phyloP scores from a whole-genome alignment of 257 asterid genomes.

The Solanum corneliomulleri region DNA sequence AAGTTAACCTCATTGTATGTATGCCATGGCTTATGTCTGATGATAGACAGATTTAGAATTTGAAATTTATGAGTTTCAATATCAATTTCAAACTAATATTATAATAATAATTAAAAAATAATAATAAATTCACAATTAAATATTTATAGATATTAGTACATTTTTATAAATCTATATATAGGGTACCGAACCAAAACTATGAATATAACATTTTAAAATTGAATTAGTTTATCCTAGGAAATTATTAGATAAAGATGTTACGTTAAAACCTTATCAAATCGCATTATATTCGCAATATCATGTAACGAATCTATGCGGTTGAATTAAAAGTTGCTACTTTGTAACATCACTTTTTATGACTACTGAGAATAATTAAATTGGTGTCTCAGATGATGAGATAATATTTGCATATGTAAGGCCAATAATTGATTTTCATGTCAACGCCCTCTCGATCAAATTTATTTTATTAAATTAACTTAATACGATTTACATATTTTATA shows the following conservation, averaged over 20 bases:
- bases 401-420: not conserved
- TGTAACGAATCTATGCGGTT: not conserved
- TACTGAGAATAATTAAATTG: not conserved
- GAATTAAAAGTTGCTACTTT: not conserved
- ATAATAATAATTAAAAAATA: no score
- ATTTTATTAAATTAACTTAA: not conserved
- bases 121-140: not conserved
- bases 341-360: not conserved
- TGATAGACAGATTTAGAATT: not conserved
- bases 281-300: not conserved
- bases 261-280: not conserved
- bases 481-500: no score
- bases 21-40: not conserved
- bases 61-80: not conserved
- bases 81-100: not conserved
- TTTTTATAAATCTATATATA: not conserved
- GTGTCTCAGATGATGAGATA: not conserved
- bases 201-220: not conserved
- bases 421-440: not conserved
- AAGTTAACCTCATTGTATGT: not conserved
- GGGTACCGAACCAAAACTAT: not conserved
- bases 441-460: not conserved
- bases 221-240: not conserved
- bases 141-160: not conserved
- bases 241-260: not conserved